Evolutionary conservation across 169 alveolate species (phyloP).

Genomic region (Eimeria tenella): DNA sequence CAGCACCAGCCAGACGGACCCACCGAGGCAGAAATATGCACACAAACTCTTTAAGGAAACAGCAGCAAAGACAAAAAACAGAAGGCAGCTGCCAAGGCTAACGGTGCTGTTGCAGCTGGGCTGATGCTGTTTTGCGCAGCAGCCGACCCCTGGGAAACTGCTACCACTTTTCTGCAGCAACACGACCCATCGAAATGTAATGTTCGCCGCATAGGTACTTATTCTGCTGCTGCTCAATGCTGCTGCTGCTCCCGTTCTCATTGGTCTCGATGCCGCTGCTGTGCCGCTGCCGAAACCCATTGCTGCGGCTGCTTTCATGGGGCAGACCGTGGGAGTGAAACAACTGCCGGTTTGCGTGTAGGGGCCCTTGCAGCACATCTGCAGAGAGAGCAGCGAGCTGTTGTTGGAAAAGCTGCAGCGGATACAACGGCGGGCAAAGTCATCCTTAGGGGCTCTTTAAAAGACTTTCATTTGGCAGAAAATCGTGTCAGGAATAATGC

Average conservation of each 20-base stretch:
- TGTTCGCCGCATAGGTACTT: slow-evolving; percentile 37
- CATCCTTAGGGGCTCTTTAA: slow-evolving; percentile 25
- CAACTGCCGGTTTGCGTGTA: neutral
- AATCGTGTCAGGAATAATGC: neutral
- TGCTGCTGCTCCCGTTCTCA: neutral
- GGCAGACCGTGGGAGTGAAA: too few species aligned
- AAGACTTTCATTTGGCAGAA: neutral
- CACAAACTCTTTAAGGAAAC: neutral
- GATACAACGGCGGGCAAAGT: slow-evolving; percentile 30
- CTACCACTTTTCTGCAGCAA: slow-evolving; percentile 35
- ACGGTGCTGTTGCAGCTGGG: neutral
- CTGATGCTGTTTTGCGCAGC: slow-evolving; percentile 4
- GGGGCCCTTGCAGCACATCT: slow-evolving; percentile 55
- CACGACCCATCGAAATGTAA: slow-evolving; percentile 5
- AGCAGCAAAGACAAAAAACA: neutral
- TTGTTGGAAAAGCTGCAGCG: neutral
- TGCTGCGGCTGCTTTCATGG: neutral
- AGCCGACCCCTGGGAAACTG: slow-evolving; percentile 51
- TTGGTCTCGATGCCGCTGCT: neutral
- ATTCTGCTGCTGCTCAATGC: neutral
- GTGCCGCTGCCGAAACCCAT: neutral
- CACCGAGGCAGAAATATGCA: neutral
- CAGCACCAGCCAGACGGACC: neutral
- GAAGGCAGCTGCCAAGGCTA: neutral
- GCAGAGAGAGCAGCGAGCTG: slow-evolving; percentile 11